Evolutionary conservation across 768 basidiomycete species (phyloP).

Genomic region (Termitomyces titanicus): DNA sequence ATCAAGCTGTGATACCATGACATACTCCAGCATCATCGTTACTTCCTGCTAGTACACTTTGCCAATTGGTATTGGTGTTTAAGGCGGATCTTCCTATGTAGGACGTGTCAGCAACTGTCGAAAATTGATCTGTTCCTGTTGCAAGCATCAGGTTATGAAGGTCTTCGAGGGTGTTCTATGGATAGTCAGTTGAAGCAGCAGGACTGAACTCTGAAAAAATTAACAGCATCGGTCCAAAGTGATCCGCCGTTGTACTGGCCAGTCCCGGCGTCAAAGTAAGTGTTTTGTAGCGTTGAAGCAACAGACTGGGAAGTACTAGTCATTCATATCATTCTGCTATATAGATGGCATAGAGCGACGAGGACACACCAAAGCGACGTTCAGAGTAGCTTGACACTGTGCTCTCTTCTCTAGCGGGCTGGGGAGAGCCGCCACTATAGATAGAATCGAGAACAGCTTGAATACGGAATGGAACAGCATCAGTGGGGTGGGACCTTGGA

Average conservation of each 20-base stretch:
- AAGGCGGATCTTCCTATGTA: slow-evolving; percentile 42
- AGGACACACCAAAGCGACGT: slow-evolving; percentile 12
- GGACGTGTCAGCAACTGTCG: slow-evolving; percentile 38
- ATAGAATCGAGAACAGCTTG: not conserved
- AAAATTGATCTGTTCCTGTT: slow-evolving; percentile 37
- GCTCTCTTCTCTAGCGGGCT: slow-evolving; percentile 10
- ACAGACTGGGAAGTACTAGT: slow-evolving; percentile 20
- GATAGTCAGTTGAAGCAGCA: not conserved
- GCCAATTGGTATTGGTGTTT: slow-evolving; percentile 39
- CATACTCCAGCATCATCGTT: slow-evolving; percentile 52
- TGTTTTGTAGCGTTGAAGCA: slow-evolving; percentile 29
- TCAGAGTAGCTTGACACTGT: slow-evolving; percentile 16
- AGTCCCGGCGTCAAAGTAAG: slow-evolving; percentile 36
- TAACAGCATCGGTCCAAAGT: slow-evolving; percentile 56
- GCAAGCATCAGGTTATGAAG: slow-evolving; percentile 57
- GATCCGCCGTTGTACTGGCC: slow-evolving; percentile 48
- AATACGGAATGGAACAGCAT: not conserved
- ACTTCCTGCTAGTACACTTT: slow-evolving; percentile 38
- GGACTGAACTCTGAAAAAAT: slow-evolving; percentile 5
- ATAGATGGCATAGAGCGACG: too few relatives aligned
- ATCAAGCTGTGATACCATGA: not conserved
- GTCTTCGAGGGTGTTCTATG: slow-evolving; percentile 53
- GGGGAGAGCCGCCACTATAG: slow-evolving; percentile 3
- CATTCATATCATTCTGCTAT: not conserved
- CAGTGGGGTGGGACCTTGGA: not conserved